phyloP scores from a whole-genome alignment of 305 asterid genomes.

The Andrographis paniculata region DNA sequence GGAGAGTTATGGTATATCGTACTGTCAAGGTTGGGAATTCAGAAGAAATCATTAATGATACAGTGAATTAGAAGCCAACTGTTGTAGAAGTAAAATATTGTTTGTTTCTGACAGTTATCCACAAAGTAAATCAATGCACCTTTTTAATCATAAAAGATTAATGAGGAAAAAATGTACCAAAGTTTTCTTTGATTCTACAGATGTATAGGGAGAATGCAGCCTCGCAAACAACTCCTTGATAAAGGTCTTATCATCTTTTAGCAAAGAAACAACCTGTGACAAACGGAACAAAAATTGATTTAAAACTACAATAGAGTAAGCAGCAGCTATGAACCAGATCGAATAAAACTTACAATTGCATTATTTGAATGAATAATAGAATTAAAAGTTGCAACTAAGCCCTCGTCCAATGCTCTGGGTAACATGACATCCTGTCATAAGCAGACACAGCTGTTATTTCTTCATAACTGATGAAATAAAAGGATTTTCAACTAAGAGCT shows the following conservation, averaged over 20 bases:
- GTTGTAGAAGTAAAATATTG: too few relatives aligned
- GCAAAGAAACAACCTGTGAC: slow-evolving; percentile 70
- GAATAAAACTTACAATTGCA: slow-evolving; percentile 58
- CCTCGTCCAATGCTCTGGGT: slow-evolving; percentile 78
- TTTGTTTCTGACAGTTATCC: too few relatives aligned
- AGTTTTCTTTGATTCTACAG: slow-evolving; percentile 67
- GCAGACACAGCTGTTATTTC: slow-evolving; percentile 21
- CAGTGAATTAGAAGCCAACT: not conserved
- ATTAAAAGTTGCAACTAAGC: slow-evolving; percentile 57
- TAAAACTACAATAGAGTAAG: slow-evolving; percentile 8
- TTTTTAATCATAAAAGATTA: slow-evolving; percentile 7
- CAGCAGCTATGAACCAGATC: slow-evolving; percentile 14
- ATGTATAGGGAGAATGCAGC: slow-evolving; percentile 55
- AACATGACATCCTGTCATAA: slow-evolving; percentile 79
- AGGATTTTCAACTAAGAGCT: slow-evolving; percentile 11
- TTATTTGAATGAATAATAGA: slow-evolving; percentile 77
- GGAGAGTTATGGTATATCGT: not conserved
- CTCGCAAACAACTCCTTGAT: slow-evolving; percentile 80
- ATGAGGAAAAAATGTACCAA: slow-evolving; percentile 38
- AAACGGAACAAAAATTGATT: slow-evolving; percentile 20
- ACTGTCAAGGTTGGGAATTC: too few relatives aligned
- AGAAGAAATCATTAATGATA: not conserved
- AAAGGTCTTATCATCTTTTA: slow-evolving; percentile 80
- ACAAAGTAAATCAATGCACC: too few relatives aligned
- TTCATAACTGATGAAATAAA: slow-evolving; percentile 3